These are phyloP conservation scores for Podila horticola DNA, from an alignment of 192 early-diverging fungal species.

Conservation along the genomic window DNA sequence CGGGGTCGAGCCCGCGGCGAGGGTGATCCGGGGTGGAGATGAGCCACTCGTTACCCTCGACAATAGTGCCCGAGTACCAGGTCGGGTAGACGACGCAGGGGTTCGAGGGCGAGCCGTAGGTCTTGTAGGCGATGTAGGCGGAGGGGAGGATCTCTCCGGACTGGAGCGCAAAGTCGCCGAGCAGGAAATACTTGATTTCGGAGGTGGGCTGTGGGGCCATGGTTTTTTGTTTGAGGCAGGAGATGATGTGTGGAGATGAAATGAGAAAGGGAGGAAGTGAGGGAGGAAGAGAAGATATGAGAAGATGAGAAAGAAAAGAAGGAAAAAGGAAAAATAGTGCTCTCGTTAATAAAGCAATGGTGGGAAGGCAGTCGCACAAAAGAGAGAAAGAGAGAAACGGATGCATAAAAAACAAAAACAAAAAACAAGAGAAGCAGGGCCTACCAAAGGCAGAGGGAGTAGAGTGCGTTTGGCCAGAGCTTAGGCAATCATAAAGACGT, in stretches of 20 bases:
- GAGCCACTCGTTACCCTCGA: constrained; percentile 36
- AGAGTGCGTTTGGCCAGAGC: too few relatives aligned
- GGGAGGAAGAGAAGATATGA: neutral
- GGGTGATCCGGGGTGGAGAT: constrained; percentile 26
- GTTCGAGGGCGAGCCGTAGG: constrained; percentile 22
- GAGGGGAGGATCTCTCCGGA: constrained; percentile 25
- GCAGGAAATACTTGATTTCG: constrained; percentile 16
- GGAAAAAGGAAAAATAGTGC: neutral
- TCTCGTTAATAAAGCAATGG: neutral
- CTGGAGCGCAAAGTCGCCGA: constrained; percentile 28
- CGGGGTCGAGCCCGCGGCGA: constrained; percentile 21
- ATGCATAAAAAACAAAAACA: neutral
- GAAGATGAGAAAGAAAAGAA: neutral
- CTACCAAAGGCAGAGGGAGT: neutral
- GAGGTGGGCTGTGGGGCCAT: neutral
- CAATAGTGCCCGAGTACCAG: constrained; percentile 31
- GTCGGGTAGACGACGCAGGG: constrained; percentile 34
- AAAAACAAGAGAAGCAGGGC: neutral
- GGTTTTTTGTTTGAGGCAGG: neutral
- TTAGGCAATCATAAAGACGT: too few relatives aligned
- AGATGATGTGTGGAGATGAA: neutral
- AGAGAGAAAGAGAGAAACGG: too few relatives aligned
- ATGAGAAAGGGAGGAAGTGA: neutral
- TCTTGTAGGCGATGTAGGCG: constrained; percentile 21
- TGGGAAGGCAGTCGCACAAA: too few relatives aligned